Base-by-base conservation (phyloP, 352 stramenopile species). In the Globisporangium splendens region DNA sequence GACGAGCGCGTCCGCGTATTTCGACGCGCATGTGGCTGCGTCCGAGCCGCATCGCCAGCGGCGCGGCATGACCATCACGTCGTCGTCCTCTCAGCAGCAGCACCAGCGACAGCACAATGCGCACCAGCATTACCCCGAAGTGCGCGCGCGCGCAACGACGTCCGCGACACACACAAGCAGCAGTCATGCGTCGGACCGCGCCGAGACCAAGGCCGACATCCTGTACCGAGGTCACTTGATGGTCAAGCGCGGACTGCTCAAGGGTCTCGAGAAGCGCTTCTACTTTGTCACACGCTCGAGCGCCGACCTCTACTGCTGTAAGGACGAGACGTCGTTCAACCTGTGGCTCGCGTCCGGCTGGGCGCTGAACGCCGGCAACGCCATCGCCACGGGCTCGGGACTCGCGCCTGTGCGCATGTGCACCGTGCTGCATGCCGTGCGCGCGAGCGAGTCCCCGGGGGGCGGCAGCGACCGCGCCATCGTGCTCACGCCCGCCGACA, bases 281-380 rank as follows among this genome's bases (percentile, higher is more conserved):
- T 91, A 86, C 56, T 91, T 91, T 50, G 50, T 89, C 7, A 62
- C 62, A 39, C 56, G 57, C 2, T 35, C 54, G 15, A 66, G 39
- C 24, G 43, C 79, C 1, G 74, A 88, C 28, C 56, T 91, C 12
- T 91, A 75, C 61, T 68, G 61, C 21, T 89, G 76, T 66, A 82
- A 79, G 63, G 77, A 89, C 56, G 75, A 91, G 62, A 74, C 66
- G 48, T 72, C 68, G 20, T 91, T 91, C 61, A 75, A 67, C 28
- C 59, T 83, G 28, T 91, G 82, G 82, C 54, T 76, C 56, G 63
- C 69, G 1, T 83, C 71, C 7, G 77, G 75, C 17, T 70, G 75
- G 50, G 54, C 73, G 24, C 58, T 85, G 49, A 72, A 73, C 4
- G 66, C 57, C 21, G 21, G 54, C 46, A 49, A 77, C 42, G 57